A percentile compares a stretch with the other conserved stretches of the same genome.
Conservation (phyloP, 805 yeast species). For the Zygosaccharomyces lentus region DNA sequence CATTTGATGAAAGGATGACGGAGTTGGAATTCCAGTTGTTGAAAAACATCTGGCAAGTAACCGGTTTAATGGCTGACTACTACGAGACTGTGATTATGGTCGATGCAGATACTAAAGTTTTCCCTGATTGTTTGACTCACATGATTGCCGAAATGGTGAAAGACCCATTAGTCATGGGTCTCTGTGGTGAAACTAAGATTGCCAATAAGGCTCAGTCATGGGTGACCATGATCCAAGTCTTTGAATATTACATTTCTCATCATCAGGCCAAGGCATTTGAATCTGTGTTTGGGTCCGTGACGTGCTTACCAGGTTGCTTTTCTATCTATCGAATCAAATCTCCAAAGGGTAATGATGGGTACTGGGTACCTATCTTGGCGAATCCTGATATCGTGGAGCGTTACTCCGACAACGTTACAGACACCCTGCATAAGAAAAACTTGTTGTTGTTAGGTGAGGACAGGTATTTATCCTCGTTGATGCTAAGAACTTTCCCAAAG, state of each 20-base stretch:
- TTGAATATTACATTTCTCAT: constrained; percentile 88
- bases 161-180: constrained; percentile 83
- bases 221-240: constrained; percentile 92
- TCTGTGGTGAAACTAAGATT: constrained; percentile 93
- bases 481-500: constrained; percentile 85
- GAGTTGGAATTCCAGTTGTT: constrained; percentile 78
- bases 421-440: constrained; percentile 82
- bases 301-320: constrained; percentile 95
- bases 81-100: constrained; percentile 87
- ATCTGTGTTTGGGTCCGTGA: constrained; percentile 90
- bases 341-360: constrained; percentile 73
- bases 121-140: constrained; percentile 82
- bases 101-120: constrained; percentile 89
- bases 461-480: constrained; percentile 75
- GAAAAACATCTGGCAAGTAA: constrained; percentile 69
- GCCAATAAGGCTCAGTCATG: constrained; percentile 77
- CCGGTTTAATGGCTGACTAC: constrained; percentile 78
- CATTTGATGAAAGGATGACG: constrained; percentile 93
- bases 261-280: constrained; percentile 94
- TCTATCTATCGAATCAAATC: constrained; percentile 87
- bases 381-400: constrained; percentile 92
- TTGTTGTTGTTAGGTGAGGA: constrained; percentile 85
- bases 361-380: constrained; percentile 90
- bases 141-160: constrained; percentile 87
- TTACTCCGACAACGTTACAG: constrained; percentile 79